Evolutionary conservation across 2,329 filamentous ascomycete genomes (phyloP).

Genomic region (Neopestalotiopsis sp.): DNA sequence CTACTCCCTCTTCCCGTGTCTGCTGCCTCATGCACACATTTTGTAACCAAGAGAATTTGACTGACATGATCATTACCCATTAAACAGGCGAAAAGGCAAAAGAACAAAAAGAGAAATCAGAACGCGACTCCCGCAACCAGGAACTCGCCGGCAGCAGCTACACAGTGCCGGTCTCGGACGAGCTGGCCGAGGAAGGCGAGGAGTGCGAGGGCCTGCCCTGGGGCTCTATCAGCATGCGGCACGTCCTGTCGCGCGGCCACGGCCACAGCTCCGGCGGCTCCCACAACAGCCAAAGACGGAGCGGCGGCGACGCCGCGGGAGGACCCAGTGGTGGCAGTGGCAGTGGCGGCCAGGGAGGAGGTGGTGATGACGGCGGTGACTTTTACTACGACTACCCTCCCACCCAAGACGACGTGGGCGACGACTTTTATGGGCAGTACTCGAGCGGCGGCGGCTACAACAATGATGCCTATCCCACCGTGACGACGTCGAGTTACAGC

Average conservation of each 20-base stretch:
- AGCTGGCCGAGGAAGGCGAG: conserved; percentile 55
- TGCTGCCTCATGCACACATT: neutral
- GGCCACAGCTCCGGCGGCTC: conserved; percentile 32
- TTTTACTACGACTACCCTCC: neutral
- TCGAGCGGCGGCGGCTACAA: neutral
- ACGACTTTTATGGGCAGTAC: conserved; percentile 1
- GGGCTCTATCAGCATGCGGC: conserved; percentile 70
- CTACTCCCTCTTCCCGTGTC: conserved; percentile 18
- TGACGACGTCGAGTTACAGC: conserved; percentile 1
- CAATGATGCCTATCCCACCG: neutral
- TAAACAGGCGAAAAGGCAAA: conserved; percentile 69
- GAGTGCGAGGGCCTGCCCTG: conserved; percentile 72
- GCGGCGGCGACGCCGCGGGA: conserved; percentile 20
- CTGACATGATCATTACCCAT: conserved; percentile 18
- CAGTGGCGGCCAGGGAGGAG: neutral
- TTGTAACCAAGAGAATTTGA: neutral
- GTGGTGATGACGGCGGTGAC: neutral
- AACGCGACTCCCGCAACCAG: conserved; percentile 68
- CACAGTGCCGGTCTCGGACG: conserved; percentile 60
- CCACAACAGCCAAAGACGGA: conserved; percentile 47
- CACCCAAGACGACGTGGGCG: neutral
- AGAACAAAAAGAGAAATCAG: conserved; percentile 68
- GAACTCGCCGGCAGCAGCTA: conserved; percentile 69
- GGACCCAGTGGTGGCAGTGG: neutral
- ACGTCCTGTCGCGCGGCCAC: conserved; percentile 56